A percentile compares a stretch with the other conserved stretches of the same genome.
phyloP scores from a whole-genome alignment of 306 rosid genomes.

The Trifolium repens region DNA sequence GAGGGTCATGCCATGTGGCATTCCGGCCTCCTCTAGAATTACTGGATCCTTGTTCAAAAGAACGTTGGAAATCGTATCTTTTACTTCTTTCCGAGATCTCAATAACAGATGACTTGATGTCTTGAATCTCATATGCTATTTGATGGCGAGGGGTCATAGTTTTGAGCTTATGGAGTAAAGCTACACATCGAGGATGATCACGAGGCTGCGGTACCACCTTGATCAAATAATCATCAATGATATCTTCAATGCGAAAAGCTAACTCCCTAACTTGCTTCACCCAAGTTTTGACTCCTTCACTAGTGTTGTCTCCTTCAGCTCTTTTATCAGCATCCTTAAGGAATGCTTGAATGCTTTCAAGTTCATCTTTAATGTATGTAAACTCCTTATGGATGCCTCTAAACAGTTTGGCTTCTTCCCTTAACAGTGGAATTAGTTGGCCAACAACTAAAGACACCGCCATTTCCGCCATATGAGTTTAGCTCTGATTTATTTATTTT shows the following conservation, averaged over 20 bases:
- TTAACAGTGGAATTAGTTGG: neutral
- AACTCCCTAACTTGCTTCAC: neutral
- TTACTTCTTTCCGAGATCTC: neutral
- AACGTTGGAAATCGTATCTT: neutral
- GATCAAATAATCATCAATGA: neutral
- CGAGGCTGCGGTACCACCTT: neutral
- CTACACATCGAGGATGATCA: neutral
- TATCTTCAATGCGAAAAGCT: slow-evolving; percentile 4
- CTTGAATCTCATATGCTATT: neutral
- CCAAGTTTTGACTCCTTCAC: neutral
- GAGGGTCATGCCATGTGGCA: neutral
- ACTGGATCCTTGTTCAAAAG: neutral
- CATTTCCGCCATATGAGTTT: neutral
- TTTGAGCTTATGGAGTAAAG: neutral
- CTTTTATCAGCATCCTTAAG: slow-evolving; percentile 4
- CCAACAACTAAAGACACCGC: neutral
- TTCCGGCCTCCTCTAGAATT: no score
- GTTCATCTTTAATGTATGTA: neutral
- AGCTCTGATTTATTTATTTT: no score
- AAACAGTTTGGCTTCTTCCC: neutral
- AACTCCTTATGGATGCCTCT: neutral
- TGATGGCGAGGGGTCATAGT: neutral
- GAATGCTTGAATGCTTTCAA: neutral
- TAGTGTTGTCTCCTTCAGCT: neutral
- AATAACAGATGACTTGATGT: neutral